A percentile compares a stretch with the other conserved stretches of the same genome.
These are phyloP conservation scores for Termitomyces sp. DNA, from an alignment of 768 basidiomycete genomes.

Conservation along the genomic window DNA sequence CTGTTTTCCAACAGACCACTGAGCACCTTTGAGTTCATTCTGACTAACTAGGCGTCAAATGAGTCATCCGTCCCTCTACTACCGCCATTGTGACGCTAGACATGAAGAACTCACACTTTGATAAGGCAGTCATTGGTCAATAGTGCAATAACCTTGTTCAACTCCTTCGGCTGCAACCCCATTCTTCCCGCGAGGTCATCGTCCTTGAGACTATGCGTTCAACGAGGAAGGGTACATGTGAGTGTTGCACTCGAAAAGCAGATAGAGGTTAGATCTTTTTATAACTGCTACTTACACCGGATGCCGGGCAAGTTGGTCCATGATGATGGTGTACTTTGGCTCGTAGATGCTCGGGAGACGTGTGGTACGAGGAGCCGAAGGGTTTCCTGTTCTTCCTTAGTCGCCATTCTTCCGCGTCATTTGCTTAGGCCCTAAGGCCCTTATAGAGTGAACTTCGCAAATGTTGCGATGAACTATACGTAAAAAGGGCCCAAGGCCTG, in stretches of 20 bases:
- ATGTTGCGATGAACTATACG: too few species aligned
- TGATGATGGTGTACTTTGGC: slow-evolving; percentile 81
- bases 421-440: slow-evolving; percentile 13
- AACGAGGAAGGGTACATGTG: slow-evolving; percentile 19
- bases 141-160: slow-evolving; percentile 85
- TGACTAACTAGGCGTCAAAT: slow-evolving; percentile 60
- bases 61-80: not conserved
- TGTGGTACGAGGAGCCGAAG: slow-evolving; percentile 88
- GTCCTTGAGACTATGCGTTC: slow-evolving; percentile 75
- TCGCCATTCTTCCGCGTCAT: slow-evolving; percentile 19
- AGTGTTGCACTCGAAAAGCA: slow-evolving; percentile 17
- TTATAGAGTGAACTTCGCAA: slow-evolving; percentile 5
- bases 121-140: slow-evolving; percentile 77
- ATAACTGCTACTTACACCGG: slow-evolving; percentile 79
- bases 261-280: slow-evolving; percentile 14
- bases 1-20: slow-evolving; percentile 81
- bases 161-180: slow-evolving; percentile 85
- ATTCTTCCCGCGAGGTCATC: slow-evolving; percentile 90
- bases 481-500: not conserved
- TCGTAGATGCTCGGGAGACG: slow-evolving; percentile 93
- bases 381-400: slow-evolving; percentile 77
- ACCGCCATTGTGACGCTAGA: too few species aligned
- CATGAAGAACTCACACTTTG: slow-evolving; percentile 65
- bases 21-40: slow-evolving; percentile 86
- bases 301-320: slow-evolving; percentile 92